phyloP scores from a whole-genome alignment of 805 yeast genomes.

The Wickerhamomyces chaumierensis region DNA sequence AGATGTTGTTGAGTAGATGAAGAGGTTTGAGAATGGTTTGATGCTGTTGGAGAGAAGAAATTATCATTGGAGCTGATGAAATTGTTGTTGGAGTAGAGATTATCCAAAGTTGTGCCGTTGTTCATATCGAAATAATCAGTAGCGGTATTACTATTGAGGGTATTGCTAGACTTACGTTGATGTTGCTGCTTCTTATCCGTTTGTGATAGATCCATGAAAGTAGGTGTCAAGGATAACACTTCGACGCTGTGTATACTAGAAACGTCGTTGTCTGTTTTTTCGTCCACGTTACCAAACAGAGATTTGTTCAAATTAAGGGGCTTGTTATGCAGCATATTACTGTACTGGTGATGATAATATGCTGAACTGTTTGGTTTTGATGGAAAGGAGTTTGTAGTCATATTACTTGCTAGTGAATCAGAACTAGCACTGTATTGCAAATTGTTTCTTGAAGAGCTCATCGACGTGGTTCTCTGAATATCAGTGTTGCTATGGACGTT shows the following conservation, averaged over 20 bases:
- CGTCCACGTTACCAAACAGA: constrained; percentile 1
- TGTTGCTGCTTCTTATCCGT: constrained; percentile 3
- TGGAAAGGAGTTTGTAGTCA: not conserved
- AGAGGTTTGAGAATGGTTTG: too few relatives aligned
- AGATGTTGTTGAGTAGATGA: too few relatives aligned
- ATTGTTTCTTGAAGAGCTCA: constrained; percentile 1
- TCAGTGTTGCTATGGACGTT: not conserved
- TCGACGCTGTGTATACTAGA: constrained; percentile 18
- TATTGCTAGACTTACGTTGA: not conserved
- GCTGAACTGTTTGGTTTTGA: too few relatives aligned
- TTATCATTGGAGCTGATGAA: not conserved
- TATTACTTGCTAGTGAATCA: not conserved
- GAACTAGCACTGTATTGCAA: not conserved
- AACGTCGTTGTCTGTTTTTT: not conserved
- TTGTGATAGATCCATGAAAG: constrained; percentile 25
- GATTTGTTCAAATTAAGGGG: not conserved
- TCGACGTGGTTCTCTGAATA: not conserved
- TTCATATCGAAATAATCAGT: not conserved
- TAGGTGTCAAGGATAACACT: constrained; percentile 28
- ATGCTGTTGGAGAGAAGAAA: not conserved
- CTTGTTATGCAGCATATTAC: constrained; percentile 10
- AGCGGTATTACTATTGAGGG: not conserved
- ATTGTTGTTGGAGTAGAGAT: not conserved
- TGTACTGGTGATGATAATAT: constrained; percentile 11
- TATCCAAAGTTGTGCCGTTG: not conserved